Conservation (phyloP, 768 basidiomycete species). For the Trametes coccinea region DNA sequence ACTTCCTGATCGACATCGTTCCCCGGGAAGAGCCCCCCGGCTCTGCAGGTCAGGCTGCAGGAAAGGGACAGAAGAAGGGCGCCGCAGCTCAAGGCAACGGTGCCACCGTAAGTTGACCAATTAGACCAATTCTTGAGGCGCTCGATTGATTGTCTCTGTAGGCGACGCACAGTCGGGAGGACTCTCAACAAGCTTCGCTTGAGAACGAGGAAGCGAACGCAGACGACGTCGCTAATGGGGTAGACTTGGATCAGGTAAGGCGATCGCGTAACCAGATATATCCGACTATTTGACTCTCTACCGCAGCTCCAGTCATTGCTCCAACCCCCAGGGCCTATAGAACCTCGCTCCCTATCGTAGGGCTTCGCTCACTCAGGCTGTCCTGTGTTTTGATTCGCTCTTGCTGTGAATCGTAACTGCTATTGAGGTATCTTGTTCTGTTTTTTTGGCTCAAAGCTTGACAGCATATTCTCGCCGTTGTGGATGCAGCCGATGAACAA, state of each 20-base stretch:
- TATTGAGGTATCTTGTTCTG: slow-evolving; percentile 1
- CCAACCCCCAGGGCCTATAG: slow-evolving; percentile 17
- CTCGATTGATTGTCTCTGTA: background rate
- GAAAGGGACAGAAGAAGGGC: slow-evolving; percentile 27
- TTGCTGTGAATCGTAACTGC: slow-evolving; percentile 5
- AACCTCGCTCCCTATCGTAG: slow-evolving; percentile 8
- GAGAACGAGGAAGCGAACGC: slow-evolving; percentile 9
- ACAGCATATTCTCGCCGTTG: too few species aligned
- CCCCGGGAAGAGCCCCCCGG: slow-evolving; percentile 70
- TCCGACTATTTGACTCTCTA: background rate
- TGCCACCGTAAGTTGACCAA: background rate
- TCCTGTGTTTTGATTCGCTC: background rate
- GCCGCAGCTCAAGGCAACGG: slow-evolving; percentile 15
- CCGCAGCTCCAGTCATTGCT: slow-evolving; percentile 17
- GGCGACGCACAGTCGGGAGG: slow-evolving; percentile 11
- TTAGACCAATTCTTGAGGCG: too few species aligned
- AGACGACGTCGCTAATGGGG: slow-evolving; percentile 7
- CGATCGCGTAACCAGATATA: background rate
- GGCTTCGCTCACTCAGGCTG: background rate
- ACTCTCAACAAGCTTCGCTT: slow-evolving; percentile 9
- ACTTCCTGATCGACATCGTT: slow-evolving; percentile 95
- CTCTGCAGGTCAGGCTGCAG: slow-evolving; percentile 17
- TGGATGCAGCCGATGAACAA: too few species aligned
- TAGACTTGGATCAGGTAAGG: slow-evolving; percentile 21
- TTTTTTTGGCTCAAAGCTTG: background rate